phyloP scores from a whole-genome alignment of 192 early-diverging fungal species.

The Coemansia sp. region DNA sequence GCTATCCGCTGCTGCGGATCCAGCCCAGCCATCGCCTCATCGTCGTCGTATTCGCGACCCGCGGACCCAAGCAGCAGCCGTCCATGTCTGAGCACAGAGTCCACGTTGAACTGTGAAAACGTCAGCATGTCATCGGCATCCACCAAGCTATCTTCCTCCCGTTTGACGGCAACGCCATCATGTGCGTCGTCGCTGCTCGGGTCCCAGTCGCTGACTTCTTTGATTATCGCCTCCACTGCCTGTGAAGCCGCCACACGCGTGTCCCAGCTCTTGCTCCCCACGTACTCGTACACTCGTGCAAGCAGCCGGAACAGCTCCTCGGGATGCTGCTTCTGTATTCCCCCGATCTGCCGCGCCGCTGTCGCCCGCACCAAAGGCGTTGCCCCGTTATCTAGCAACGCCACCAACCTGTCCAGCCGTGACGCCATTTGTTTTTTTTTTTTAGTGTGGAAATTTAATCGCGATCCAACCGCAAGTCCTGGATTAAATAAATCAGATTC shows the following conservation, averaged over 20 bases:
- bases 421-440: constrained; percentile 25
- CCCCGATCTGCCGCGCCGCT: constrained; percentile 94
- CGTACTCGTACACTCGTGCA: constrained; percentile 58
- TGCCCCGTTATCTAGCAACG: constrained; percentile 91
- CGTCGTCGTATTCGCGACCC: constrained; percentile 89
- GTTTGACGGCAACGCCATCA: constrained; percentile 12
- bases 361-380: constrained; percentile 81
- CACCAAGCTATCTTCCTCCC: not conserved
- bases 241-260: constrained; percentile 92
- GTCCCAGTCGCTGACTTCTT: constrained; percentile 86
- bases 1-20: constrained; percentile 81
- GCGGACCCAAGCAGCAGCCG: constrained; percentile 78
- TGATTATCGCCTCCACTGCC: constrained; percentile 88
- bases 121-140: constrained; percentile 59
- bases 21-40: constrained; percentile 64
- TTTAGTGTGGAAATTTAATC: too few relatives aligned
- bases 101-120: constrained; percentile 84
- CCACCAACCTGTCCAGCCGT: constrained; percentile 91
- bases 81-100: constrained; percentile 74
- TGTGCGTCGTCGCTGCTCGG: constrained; percentile 33
- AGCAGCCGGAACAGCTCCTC: constrained; percentile 88
- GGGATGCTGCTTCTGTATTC: constrained; percentile 91
- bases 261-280: constrained; percentile 90
- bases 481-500: not conserved
- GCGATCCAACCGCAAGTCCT: not conserved